Evolutionary conservation across 257 asterid genomes (phyloP), one percentile per base, ranked within the genome.

Genomic region (Salvia miltiorrhiza): DNA sequence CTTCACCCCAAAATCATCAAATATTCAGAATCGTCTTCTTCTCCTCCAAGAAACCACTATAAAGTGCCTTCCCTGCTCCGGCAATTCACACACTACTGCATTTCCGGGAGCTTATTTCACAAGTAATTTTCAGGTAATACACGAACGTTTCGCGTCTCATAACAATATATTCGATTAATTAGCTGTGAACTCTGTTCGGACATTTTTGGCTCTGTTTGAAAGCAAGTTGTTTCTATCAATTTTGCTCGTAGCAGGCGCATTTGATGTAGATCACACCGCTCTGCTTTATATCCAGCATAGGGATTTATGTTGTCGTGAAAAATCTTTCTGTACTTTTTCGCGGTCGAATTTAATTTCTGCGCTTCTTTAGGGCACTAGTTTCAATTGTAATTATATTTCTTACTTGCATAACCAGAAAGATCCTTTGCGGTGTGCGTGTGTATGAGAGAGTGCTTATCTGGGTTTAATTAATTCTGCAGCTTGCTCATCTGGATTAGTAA

Each of bases 21-120:
- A 3, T 16, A 17, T 59, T 61, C 17, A 28, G 13, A n/a, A 26
- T 17, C 10, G 39, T 16, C 28, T 17, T 45, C 76, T 61, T 61
- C 76, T 61, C 20, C 55, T 6, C 17, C 76, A 71, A 60, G 76
- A 71, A 71, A 71, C 28, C 32, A 37, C 45, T 57, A 61, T 49
- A 61, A 60, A 71, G 55, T 39, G 30, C 19, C 53, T 60, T 20
- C 61, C 30, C 33, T 49, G n/a, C 53, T 9, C 47, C 45, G 10
- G 44, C 23, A 35, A 20, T 59, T 49, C 30, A n/a, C 7, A n/a
- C 7, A 21, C 61, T 28, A 21, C 45, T 47, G 49, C 75, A 33
- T 11, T 60, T 60, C n/a, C 9, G 9, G n/a, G 57, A 47, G 35
- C 35, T 49, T 32, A 6, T 71, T 66, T 20, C 55, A 21, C 26